A percentile compares a stretch with the other conserved stretches of the same genome.
Evolutionary conservation across 495 filamentous ascomycete species (phyloP).

Genomic region (Achaetomiella virescens): DNA sequence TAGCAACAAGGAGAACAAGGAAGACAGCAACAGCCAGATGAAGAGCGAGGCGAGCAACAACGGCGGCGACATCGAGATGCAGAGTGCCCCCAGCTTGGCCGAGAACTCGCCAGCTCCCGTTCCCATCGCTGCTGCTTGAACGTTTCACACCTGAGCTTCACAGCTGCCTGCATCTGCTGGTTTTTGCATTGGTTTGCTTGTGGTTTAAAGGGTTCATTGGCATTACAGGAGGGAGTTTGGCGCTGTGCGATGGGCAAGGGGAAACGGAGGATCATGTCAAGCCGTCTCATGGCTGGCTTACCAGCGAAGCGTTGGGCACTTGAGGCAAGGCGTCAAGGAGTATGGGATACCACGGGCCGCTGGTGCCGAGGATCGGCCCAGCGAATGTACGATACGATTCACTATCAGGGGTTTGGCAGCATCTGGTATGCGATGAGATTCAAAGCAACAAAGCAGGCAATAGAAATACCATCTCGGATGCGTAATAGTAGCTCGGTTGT

Average conservation of each 20-base stretch:
- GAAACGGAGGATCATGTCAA: background rate
- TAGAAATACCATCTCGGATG: background rate
- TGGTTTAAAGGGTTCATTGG: no score
- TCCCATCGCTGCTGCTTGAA: slow-evolving; percentile 13
- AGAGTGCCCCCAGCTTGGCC: slow-evolving; percentile 36
- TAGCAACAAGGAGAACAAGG: slow-evolving; percentile 71
- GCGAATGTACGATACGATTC: slow-evolving; percentile 3
- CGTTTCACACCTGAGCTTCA: background rate
- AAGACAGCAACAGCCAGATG: slow-evolving; percentile 55
- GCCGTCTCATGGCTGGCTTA: background rate
- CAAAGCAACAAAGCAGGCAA: background rate
- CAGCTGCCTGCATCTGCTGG: background rate
- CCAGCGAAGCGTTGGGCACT: background rate
- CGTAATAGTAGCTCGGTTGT: no score
- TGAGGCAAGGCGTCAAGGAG: slow-evolving; percentile 9
- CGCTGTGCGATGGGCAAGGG: background rate
- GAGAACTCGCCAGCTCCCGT: slow-evolving; percentile 40
- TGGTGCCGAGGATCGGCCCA: background rate
- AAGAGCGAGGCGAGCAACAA: slow-evolving; percentile 68
- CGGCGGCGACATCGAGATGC: slow-evolving; percentile 46
- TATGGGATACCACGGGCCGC: background rate
- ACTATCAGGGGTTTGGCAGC: background rate
- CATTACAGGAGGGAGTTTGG: slow-evolving; percentile 1
- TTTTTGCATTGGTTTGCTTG: background rate
- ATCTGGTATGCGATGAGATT: slow-evolving; percentile 1